Conservation (phyloP, 2,329 filamentous ascomycete species). For the Botrytis paeoniae region DNA sequence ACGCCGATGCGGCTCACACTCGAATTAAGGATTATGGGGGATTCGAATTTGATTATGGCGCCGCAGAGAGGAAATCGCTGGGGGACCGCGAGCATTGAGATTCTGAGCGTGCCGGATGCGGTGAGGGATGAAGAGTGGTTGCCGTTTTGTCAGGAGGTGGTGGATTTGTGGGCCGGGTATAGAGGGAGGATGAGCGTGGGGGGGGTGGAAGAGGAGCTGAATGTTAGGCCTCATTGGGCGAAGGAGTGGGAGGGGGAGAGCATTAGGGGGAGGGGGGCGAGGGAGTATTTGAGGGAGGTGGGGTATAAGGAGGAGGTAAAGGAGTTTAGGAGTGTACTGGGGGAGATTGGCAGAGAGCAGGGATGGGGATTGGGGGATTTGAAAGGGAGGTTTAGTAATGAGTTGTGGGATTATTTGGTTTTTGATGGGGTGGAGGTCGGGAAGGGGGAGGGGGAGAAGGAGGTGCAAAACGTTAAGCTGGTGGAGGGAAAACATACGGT, state of each 20-base stretch:
- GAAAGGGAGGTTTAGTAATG: slow-evolving; percentile 42
- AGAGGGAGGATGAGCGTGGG: slow-evolving; percentile 20
- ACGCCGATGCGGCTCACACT: slow-evolving; percentile 45
- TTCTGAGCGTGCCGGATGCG: slow-evolving; percentile 43
- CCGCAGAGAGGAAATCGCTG: slow-evolving; percentile 44
- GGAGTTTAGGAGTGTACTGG: slow-evolving; percentile 26
- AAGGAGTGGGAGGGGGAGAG: slow-evolving; percentile 41
- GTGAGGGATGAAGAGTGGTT: slow-evolving; percentile 42
- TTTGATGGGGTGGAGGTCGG: neutral
- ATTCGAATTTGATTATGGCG: slow-evolving; percentile 45
- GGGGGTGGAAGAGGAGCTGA: slow-evolving; percentile 23
- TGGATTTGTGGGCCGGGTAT: slow-evolving; percentile 44
- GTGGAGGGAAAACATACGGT: neutral
- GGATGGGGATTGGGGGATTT: slow-evolving; percentile 42
- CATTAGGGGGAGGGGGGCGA: neutral
- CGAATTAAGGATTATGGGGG: slow-evolving; percentile 46
- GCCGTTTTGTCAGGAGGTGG: slow-evolving; percentile 42
- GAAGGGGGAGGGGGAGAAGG: neutral
- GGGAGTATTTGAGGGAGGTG: neutral
- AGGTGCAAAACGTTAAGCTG: too few species aligned
- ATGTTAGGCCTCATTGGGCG: slow-evolving; percentile 44
- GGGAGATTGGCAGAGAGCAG: slow-evolving; percentile 40
- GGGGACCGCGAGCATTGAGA: slow-evolving; percentile 45
- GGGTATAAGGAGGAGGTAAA: neutral
- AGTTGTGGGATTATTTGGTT: slow-evolving; percentile 38